Evolutionary conservation across 352 stramenopile species (phyloP), one percentile per base, ranked within the genome.

Genomic region (Pythium guiyangense): DNA sequence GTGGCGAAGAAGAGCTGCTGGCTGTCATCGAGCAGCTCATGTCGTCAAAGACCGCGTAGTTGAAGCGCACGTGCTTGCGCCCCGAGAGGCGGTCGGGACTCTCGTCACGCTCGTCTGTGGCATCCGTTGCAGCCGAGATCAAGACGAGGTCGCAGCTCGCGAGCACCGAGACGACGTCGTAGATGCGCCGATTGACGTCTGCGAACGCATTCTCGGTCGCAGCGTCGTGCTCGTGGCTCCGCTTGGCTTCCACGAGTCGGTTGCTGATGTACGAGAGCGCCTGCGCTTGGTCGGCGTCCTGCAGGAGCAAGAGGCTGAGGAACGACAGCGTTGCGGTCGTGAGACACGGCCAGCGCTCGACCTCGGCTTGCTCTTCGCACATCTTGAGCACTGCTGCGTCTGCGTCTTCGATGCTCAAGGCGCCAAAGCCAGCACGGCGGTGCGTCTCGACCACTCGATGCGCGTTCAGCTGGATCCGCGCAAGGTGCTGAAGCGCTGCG

Each of bases 91-190:
- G 70, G 62, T 73, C 67, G 6, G 48, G 18, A 59, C 42, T 34
- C 49, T 71, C 39, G 31, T 70, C 37, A 57, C 29, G 52, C 29
- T 59, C 34, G n/a, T 66, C 52, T 8, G n/a, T 44, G n/a, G 22
- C 42, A 37, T 43, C 49, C 6, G 57, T 22, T 3, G 62, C 51
- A 6, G 59, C 47, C 4, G 63, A 66, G 2, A 74, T 65, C 17
- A 70, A 45, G 20, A 91, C 64, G 34, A 88, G 52, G 48, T 76
- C 77, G 60, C 81, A 82, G 52, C 60, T 79, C 4, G 53, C 64
- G 42, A 91, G 66, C 29, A 91, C 75, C 0, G 78, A 79, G 29
- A 84, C 77, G 26, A 88, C 74, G 31, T 88, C 78, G 49, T 91
- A 91, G 20, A 91, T 59, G 1, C 80, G 78, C 4, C 80, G 78